These are phyloP conservation scores for Paratinospora sagittata DNA, from an alignment of 164 flowering plant species.

Conservation along the genomic window DNA sequence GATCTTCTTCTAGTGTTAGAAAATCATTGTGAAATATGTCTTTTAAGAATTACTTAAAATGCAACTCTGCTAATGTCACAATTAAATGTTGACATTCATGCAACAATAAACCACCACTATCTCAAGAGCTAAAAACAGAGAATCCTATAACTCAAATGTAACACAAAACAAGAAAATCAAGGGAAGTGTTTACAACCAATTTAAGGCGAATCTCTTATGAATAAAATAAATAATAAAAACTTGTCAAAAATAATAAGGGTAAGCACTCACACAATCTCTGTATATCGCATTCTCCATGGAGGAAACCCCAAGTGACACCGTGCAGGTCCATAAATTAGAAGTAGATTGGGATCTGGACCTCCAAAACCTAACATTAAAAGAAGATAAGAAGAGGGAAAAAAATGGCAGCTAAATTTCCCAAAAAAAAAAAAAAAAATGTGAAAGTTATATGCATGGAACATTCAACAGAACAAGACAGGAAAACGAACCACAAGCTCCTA, in stretches of 20 bases:
- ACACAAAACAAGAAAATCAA: background rate
- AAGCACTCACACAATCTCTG: constrained; percentile 60
- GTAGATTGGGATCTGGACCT: constrained; percentile 72
- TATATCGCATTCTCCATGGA: constrained; percentile 44
- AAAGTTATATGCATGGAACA: background rate
- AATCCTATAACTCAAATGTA: background rate
- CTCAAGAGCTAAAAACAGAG: background rate
- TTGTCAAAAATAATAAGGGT: background rate
- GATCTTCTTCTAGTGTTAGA: no score
- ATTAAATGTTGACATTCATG: background rate
- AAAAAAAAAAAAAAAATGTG: background rate
- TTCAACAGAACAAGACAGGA: background rate
- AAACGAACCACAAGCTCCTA: constrained; percentile 55
- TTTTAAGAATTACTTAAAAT: no score
- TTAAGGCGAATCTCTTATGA: background rate
- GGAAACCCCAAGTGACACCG: constrained; percentile 93
- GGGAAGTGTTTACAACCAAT: background rate
- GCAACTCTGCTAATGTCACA: no score
- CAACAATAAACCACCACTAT: background rate
- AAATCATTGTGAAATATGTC: no score
- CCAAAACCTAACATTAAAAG: constrained; percentile 41
- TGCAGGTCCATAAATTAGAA: constrained; percentile 74
- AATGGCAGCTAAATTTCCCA: background rate
- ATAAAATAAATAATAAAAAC: background rate
- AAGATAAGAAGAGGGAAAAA: background rate